A percentile compares a stretch with the other conserved stretches of the same genome.
Evolutionary conservation across 2,329 filamentous ascomycete species (phyloP).

Genomic region (Fusarium beomiforme): DNA sequence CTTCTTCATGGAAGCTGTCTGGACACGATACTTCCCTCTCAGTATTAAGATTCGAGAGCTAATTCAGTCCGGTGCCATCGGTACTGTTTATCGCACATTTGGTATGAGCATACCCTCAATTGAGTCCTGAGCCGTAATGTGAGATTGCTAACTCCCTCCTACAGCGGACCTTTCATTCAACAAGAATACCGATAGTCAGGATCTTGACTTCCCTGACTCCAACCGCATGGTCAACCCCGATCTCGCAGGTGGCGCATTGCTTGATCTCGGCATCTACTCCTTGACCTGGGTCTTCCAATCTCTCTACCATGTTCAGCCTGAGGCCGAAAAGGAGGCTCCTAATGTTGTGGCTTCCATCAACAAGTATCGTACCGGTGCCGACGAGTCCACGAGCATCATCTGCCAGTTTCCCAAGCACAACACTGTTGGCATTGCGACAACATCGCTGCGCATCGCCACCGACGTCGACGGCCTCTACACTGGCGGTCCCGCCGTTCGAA

Average conservation of each 20-base stretch:
- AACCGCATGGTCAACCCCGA: conserved; percentile 85
- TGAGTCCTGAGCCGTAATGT: not conserved
- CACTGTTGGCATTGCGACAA: conserved; percentile 78
- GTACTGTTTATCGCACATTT: conserved; percentile 68
- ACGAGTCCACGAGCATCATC: conserved; percentile 82
- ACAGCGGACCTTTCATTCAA: conserved; percentile 70
- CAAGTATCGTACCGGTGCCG: conserved; percentile 78
- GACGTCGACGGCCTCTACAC: conserved; percentile 69
- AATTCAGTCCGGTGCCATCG: conserved; percentile 63
- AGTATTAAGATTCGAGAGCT: conserved; percentile 79
- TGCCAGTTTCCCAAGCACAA: conserved; percentile 76
- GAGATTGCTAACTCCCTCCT: conserved; percentile 10
- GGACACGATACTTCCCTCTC: conserved; percentile 89
- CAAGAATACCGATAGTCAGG: conserved; percentile 64
- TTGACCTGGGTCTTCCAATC: conserved; percentile 93
- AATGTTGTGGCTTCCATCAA: conserved; percentile 74
- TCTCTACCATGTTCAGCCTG: conserved; percentile 81
- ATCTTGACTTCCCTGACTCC: conserved; percentile 65
- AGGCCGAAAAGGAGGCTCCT: conserved; percentile 73
- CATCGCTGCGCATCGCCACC: conserved; percentile 69
- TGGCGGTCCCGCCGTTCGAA: conserved; percentile 75
- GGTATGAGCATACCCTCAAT: conserved; percentile 48
- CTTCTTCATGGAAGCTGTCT: conserved; percentile 88
- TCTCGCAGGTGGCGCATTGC: conserved; percentile 81
- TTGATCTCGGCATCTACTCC: conserved; percentile 89